A percentile compares a stretch with the other conserved stretches of the same genome.
phyloP scores from a whole-genome alignment of 345 rosid genomes.

The Eucalyptus cladocalyx region DNA sequence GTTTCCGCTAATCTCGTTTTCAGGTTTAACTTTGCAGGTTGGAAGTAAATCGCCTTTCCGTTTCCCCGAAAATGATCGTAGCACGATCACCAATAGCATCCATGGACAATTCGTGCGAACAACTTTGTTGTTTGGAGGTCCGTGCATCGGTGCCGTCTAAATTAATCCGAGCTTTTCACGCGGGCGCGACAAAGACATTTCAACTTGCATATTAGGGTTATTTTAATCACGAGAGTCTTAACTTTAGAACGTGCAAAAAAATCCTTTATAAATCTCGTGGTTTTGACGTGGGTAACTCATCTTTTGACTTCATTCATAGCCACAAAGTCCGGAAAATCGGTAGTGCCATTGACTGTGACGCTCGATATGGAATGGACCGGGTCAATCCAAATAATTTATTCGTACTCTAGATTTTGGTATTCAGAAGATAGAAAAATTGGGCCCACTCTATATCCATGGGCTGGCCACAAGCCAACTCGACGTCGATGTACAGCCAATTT shows the following conservation, averaged over 20 bases:
- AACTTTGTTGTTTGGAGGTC: not conserved
- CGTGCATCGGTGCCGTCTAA: not conserved
- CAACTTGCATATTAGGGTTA: not conserved
- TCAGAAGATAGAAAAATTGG: not conserved
- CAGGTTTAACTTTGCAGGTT: not conserved
- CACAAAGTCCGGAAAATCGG: not conserved
- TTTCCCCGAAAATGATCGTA: not conserved
- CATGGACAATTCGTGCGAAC: not conserved
- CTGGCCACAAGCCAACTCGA: not conserved
- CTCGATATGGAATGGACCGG: not conserved
- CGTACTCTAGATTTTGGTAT: not conserved
- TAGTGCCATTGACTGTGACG: not conserved
- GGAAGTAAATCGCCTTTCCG: not conserved
- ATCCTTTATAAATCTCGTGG: not conserved
- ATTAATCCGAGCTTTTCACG: not conserved
- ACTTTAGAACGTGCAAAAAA: not conserved
- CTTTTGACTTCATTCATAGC: not conserved
- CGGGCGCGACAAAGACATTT: not conserved
- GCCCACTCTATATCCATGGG: not conserved
- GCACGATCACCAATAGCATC: not conserved
- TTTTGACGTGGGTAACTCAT: not conserved
- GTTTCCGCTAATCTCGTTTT: not conserved
- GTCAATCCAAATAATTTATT: not conserved
- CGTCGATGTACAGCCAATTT: not conserved
- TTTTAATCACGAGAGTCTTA: not conserved